Conservation (phyloP, 352 stramenopile species). For the Phytopythium litorale region DNA sequence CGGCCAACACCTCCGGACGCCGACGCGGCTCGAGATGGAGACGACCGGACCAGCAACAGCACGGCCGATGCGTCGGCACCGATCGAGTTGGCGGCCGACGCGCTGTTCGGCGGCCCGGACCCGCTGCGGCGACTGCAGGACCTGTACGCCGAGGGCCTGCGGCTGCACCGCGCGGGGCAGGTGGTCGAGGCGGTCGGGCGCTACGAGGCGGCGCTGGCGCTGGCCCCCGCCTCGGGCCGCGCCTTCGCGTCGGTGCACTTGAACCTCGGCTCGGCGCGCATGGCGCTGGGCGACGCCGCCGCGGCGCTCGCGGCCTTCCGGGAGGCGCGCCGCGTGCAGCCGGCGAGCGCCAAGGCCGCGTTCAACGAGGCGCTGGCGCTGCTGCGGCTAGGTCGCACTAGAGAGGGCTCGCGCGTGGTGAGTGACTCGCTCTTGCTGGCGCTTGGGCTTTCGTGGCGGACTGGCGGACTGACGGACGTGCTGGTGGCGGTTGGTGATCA, state of each 20-base stretch:
- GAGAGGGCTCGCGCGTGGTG: constrained; percentile 32
- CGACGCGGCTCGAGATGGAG: neutral
- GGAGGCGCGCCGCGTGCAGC: constrained; percentile 43
- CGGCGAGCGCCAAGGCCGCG: constrained; percentile 46
- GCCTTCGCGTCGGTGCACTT: constrained; percentile 64
- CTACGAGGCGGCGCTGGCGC: constrained; percentile 45
- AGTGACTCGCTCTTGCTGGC: neutral
- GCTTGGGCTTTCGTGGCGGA: neutral
- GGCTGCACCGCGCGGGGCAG: constrained; percentile 48
- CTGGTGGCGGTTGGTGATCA: constrained; percentile 7
- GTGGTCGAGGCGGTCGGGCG: constrained; percentile 38
- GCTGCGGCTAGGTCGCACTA: constrained; percentile 25
- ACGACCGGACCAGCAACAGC: neutral
- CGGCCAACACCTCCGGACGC: neutral
- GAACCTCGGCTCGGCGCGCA: constrained; percentile 57
- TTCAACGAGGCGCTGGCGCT: constrained; percentile 59
- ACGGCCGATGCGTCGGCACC: neutral
- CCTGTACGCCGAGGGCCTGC: constrained; percentile 58
- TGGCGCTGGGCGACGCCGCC: constrained; percentile 29
- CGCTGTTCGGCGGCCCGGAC: constrained; percentile 9
- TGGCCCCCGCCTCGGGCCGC: constrained; percentile 21
- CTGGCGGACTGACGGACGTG: neutral
- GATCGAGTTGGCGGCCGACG: neutral
- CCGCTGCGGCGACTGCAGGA: constrained; percentile 33
- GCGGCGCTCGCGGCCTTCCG: constrained; percentile 37